Evolutionary conservation across 441 rosid genomes (phyloP), one percentile per base, ranked within the genome.

Genomic region (Bocquillonia castaneifolia): DNA sequence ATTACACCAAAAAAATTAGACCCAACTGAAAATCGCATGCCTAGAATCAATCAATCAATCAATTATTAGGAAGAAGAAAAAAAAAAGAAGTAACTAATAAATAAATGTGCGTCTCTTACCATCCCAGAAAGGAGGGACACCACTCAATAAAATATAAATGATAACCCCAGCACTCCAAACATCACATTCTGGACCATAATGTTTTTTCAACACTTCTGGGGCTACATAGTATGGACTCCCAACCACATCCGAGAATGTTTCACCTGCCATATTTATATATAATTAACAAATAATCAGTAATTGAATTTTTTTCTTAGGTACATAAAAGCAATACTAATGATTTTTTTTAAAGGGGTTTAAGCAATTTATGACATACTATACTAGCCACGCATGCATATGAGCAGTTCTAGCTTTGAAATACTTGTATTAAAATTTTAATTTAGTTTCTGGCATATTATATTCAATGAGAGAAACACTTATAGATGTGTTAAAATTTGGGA

Each of bases 111-210:
- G 50, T 57, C 66, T 63, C 84, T 81, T 74, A 93, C 99, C 99
- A 74, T 90, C 99, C 99, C 99, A 93, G 76, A 93, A 93, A 31
- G 97, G 99, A 63, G 99, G 99, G 1, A 91, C 99, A 0, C 99
- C 99, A 63, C 96, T 75, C 34, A 93, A 81, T 67, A 93, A 77
- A 59, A 93, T 93, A 72, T 93, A 93, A 56, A 87, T 80, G 74
- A 93, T 93, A 73, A 93, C 97, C 63, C 99, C 99, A 39, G 96
- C 97, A 76, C 97, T 91, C 96, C 99, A 93, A 56, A 93, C 93
- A 82, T 93, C 99, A 81, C 97, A 90, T 70, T 87, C 87, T 50
- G 82, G 91, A 72, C 97, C 95, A 78, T 93, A 93, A 72, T 80
- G 83, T 77, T 93, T 93, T 72, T 76, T 67, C 75, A 93, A 74